Conservation (phyloP, 768 basidiomycete genomes). For the Astraeus odoratus region DNA sequence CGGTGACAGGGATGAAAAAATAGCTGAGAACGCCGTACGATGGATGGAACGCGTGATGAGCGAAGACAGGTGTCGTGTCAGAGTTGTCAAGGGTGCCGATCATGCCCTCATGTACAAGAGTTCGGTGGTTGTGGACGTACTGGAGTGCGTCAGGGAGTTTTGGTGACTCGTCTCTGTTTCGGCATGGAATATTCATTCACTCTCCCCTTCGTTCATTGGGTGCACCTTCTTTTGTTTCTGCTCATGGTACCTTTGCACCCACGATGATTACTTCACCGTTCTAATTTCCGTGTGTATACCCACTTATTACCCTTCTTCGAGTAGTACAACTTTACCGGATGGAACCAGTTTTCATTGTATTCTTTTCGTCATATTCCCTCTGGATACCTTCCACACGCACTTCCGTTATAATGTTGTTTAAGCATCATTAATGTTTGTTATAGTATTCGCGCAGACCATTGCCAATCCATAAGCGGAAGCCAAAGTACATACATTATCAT, state of each 20-base stretch:
- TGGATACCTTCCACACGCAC: slow-evolving; percentile 13
- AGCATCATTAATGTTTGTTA: slow-evolving; percentile 23
- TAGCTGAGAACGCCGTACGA: slow-evolving; percentile 81
- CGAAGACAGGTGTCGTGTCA: slow-evolving; percentile 64
- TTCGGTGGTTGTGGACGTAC: slow-evolving; percentile 76
- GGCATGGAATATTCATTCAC: slow-evolving; percentile 6
- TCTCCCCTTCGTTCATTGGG: slow-evolving; percentile 15
- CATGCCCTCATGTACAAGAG: slow-evolving; percentile 93
- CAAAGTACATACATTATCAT: neutral
- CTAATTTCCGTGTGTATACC: slow-evolving; percentile 15
- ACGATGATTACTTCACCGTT: slow-evolving; percentile 9
- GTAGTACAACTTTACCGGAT: slow-evolving; percentile 9
- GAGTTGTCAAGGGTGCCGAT: slow-evolving; percentile 81
- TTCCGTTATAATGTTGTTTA: slow-evolving; percentile 27
- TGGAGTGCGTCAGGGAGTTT: slow-evolving; percentile 60
- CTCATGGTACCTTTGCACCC: slow-evolving; percentile 5
- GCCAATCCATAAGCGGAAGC: too few relatives aligned
- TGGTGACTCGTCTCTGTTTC: slow-evolving; percentile 31
- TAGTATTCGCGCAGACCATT: slow-evolving; percentile 16
- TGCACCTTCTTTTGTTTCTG: slow-evolving; percentile 5
- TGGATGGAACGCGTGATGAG: slow-evolving; percentile 91
- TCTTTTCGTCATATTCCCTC: slow-evolving; percentile 18
- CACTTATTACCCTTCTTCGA: slow-evolving; percentile 9
- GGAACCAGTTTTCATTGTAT: slow-evolving; percentile 27
- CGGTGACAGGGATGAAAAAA: slow-evolving; percentile 89